Evolutionary conservation across 1,139 yeast genomes (phyloP), one percentile per base, ranked within the genome.

Genomic region (Lodderomyces margitis): DNA sequence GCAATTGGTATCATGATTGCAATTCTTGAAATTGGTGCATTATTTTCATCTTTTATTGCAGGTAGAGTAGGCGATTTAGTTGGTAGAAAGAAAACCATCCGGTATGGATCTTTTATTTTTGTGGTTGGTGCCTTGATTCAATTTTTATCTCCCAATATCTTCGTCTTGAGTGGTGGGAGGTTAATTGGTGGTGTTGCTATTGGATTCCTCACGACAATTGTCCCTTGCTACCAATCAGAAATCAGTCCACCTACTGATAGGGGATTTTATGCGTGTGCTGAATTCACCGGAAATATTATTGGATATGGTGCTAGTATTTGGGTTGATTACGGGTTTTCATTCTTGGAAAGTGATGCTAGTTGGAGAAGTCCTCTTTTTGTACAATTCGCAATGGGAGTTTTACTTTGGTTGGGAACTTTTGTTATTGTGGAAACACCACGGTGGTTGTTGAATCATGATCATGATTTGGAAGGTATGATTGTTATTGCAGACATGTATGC

Each of bases 221-320:
- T 92, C n/a, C 97, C 98, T 0, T 87, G 92, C 38, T 91, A 88
- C 61, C 96, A 89, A 64, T 79, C 88, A 5, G 98, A 91, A 59
- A 87, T 91, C 46, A 82, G 94, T 31, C 95, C 95, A 12, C 89
- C 96, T 1, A 84, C 85, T 48, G 87, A 84, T 51, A 74, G 98
- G 46, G 98, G 98, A 1, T 80, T 84, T 55, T 76, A 87, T 44
- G 96, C 96, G 0, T 88, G 96, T 56, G 81, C 89, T 37, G 96
- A 91, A 64, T 91, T 89, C 62, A 87, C 97, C 0, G 96, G 96
- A 3, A 89, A 89, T 58, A 83, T 89, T 46, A 63, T 87, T 32
- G 97, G 97, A 5, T 91, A 89, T 60, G 78, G 95, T 2, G 70
- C 86, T 1, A 83, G 94, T 38, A 91, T 89, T 40, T 89, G 97